A percentile compares a stretch with the other conserved stretches of the same genome.
Evolutionary conservation across 768 basidiomycete genomes (phyloP).

Genomic region (Leccinum uliginosum): DNA sequence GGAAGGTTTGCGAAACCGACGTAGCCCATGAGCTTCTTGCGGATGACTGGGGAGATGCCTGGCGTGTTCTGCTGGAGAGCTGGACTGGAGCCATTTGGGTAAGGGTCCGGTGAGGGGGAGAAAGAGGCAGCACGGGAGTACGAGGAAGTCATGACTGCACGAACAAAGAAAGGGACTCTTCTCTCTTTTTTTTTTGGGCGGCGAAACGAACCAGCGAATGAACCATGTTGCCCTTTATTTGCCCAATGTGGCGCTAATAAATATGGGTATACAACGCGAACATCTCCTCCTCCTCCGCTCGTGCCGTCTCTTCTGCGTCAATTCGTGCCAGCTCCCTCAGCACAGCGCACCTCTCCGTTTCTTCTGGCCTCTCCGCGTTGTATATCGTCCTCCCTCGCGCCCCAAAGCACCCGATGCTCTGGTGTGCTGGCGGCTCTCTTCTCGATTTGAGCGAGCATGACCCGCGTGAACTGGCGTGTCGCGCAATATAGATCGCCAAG

Average conservation of each 20-base stretch:
- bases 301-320: slow-evolving; percentile 20
- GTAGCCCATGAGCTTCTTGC: slow-evolving; percentile 94
- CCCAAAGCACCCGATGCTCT: not conserved
- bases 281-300: slow-evolving; percentile 19
- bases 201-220: slow-evolving; percentile 33
- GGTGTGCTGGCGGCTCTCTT: not conserved
- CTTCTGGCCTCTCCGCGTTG: slow-evolving; percentile 3
- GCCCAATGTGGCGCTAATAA: slow-evolving; percentile 29
- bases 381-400: slow-evolving; percentile 31
- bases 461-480: slow-evolving; percentile 4
- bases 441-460: not conserved
- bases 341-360: not conserved
- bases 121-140: slow-evolving; percentile 62
- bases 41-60: slow-evolving; percentile 42
- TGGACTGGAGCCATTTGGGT: slow-evolving; percentile 59
- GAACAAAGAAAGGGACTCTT: slow-evolving; percentile 30
- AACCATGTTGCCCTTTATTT: slow-evolving; percentile 32
- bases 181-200: slow-evolving; percentile 47
- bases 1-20: slow-evolving; percentile 97
- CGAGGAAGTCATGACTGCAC: slow-evolving; percentile 65
- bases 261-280: slow-evolving; percentile 39
- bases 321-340: slow-evolving; percentile 14
- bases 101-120: slow-evolving; percentile 49
- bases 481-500: slow-evolving; percentile 27
- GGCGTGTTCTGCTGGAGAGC: slow-evolving; percentile 42